phyloP scores from a whole-genome alignment of 1,139 yeast genomes.

The Yamadazyma conglobata region DNA sequence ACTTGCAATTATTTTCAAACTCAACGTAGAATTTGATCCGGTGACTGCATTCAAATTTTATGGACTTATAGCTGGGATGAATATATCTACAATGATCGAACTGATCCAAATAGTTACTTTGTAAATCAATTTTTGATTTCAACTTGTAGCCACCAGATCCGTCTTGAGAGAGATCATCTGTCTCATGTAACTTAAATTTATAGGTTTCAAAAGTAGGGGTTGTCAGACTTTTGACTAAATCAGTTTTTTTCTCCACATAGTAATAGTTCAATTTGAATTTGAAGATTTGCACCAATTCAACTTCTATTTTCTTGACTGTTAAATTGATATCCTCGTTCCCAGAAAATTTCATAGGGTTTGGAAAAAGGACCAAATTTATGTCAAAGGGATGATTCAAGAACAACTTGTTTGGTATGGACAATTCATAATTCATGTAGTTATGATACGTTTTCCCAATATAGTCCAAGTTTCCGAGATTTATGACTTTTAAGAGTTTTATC shows the following conservation, averaged over 20 bases:
- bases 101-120: constrained; percentile 1
- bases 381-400: constrained; percentile 2
- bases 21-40: constrained; percentile 2
- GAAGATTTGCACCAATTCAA: constrained; percentile 4
- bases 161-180: background rate
- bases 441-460: constrained; percentile 2
- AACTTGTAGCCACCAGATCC: background rate
- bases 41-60: constrained; percentile 3
- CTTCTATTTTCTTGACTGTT: background rate
- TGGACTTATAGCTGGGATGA: constrained; percentile 3
- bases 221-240: too few relatives aligned
- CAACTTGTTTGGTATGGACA: constrained; percentile 3
- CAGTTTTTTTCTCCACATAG: constrained; percentile 1
- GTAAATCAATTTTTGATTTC: background rate
- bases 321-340: background rate
- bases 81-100: background rate
- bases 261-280: constrained; percentile 1
- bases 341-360: background rate
- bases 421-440: constrained; percentile 3
- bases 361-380: background rate
- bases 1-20: constrained; percentile 1
- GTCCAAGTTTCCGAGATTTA: background rate
- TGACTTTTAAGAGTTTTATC: background rate
- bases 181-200: background rate
- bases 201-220: too few relatives aligned